These are phyloP conservation scores for Phytopythium delawarense DNA, from an alignment of 352 stramenopile species.

Conservation along the genomic window DNA sequence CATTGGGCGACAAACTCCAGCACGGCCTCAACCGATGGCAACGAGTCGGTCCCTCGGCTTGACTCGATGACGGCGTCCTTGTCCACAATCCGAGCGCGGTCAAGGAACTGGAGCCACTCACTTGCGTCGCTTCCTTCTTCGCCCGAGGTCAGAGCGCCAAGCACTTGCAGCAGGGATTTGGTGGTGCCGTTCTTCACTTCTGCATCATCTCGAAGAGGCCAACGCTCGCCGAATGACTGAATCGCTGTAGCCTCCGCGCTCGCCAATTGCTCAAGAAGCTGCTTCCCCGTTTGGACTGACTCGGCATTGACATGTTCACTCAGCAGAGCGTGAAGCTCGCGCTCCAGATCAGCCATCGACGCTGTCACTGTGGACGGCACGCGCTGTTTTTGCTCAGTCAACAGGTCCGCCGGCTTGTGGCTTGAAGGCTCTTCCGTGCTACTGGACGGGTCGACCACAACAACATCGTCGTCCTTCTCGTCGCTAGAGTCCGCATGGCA, in stretches of 20 bases:
- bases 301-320: background rate
- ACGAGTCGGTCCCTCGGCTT: background rate
- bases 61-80: slow-evolving; percentile 2
- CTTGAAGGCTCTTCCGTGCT: background rate
- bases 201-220: background rate
- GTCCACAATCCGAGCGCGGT: slow-evolving; percentile 4
- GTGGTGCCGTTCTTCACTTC: background rate
- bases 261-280: background rate
- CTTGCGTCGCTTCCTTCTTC: background rate
- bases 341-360: background rate
- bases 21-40: background rate
- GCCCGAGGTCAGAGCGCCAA: background rate
- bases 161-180: background rate
- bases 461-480: slow-evolving; percentile 23
- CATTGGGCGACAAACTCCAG: slow-evolving; percentile 10
- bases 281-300: background rate
- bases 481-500: slow-evolving; percentile 71
- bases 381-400: too few species aligned
- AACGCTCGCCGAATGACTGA: background rate
- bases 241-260: background rate
- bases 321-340: background rate
- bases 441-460: too few species aligned
- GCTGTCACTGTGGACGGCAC: too few species aligned
- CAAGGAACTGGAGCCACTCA: background rate
- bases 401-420: background rate